Evolutionary conservation across 768 basidiomycete species (phyloP), one percentile per base, ranked within the genome.

Genomic region (Amanita exitialis): DNA sequence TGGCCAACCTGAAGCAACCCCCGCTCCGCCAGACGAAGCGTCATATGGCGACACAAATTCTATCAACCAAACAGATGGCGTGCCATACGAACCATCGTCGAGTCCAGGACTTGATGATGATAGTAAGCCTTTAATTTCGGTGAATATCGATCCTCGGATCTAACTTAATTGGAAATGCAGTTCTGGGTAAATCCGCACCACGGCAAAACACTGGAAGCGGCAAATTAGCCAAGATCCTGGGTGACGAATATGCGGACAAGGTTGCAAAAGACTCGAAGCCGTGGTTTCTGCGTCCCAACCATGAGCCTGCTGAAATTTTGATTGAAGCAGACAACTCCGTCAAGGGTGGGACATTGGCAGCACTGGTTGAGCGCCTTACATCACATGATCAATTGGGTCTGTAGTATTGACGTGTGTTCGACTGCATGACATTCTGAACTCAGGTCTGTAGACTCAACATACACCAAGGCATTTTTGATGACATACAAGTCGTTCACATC

Each of bases 401-500:
- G 82, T 63, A n/a, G 39, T 32, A 9, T 6, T 20, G 32, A 9
- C 23, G 47, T 27, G 36, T 42, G 9, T 15, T 36, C 44, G 18
- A 34, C 47, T 55, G 32, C 54, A 43, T 20, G 32, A 25, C 49
- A 20, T 53, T 51, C 50, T 44, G 13, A 25, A 12, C n/a, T 28
- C 15, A 16, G n/a, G 21, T 47, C 52, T 58, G 35, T 46, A 86
- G 87, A 96, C 64, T 76, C 83, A 0, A 77, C 78, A 6, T 95
- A 86, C 67, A 87, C 76, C 64, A 83, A 85, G 62, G 84, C 93
- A 0, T 98, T 98, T 77, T 68, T 98, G 56, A 85, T 96, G 80
- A 96, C 95, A 0, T 96, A 90, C 74, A 90, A 93, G 61, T 93
- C 91, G 0, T 97, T 98, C 66, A 90, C 89, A 13, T 83, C 82